These are phyloP conservation scores for Cryptosporidium meleagridis DNA, from an alignment of 169 alveolate genomes.

Conservation along the genomic window DNA sequence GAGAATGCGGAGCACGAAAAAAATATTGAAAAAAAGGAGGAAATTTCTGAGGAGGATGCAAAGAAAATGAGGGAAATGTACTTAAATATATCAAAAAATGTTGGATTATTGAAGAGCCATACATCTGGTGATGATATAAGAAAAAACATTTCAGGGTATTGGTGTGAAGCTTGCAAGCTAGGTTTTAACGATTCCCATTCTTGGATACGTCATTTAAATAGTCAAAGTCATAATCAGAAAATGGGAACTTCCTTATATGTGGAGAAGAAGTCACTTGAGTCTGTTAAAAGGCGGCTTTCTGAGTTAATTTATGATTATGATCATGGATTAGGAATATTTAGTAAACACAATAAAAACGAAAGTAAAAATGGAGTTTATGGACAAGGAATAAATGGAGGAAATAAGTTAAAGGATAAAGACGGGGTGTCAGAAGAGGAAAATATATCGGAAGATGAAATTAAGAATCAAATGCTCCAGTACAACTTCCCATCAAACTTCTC, in stretches of 20 bases:
- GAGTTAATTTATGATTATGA: conserved; percentile 31
- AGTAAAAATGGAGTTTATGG: not conserved
- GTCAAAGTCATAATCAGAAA: conserved; percentile 49
- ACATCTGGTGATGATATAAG: not conserved
- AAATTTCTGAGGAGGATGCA: not conserved
- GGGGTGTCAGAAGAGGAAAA: not conserved
- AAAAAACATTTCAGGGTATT: conserved; percentile 26
- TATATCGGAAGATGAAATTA: not conserved
- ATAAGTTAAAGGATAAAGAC: not conserved
- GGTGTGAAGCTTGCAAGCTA: conserved; percentile 48
- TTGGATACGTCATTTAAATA: conserved; percentile 56
- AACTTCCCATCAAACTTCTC: conserved; percentile 23
- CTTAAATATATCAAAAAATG: conserved; percentile 16
- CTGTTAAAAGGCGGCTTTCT: conserved; percentile 17
- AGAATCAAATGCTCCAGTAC: not conserved
- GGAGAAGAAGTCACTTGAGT: conserved; percentile 64
- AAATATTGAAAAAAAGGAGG: not conserved
- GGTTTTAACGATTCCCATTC: conserved; percentile 62
- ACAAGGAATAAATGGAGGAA: not conserved
- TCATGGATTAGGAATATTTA: not conserved
- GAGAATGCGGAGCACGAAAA: not conserved
- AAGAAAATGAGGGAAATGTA: conserved; percentile 33
- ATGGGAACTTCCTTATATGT: conserved; percentile 32
- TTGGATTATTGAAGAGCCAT: conserved; percentile 11
- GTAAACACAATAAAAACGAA: not conserved